phyloP scores from a whole-genome alignment of 768 basidiomycete species.

The Podaxis rugospora region DNA sequence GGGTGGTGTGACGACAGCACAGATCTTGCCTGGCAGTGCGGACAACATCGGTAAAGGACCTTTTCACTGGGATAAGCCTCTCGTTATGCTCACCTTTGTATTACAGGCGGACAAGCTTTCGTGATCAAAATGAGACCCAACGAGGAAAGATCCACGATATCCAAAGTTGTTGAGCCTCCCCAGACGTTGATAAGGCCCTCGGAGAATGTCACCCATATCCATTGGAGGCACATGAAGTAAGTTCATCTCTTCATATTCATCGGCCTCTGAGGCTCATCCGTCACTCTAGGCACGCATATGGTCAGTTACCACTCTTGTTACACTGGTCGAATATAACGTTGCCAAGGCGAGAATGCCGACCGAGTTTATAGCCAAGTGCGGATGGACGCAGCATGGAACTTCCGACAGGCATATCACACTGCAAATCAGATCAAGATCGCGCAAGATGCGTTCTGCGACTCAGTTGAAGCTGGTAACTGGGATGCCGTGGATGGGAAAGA shows the following conservation, averaged over 20 bases:
- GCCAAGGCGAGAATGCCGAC: conserved; percentile 53
- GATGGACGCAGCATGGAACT: conserved; percentile 65
- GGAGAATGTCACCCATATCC: conserved; percentile 28
- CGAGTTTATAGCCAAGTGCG: conserved; percentile 42
- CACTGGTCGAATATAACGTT: neutral
- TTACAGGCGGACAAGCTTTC: conserved; percentile 70
- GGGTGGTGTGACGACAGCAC: conserved; percentile 71
- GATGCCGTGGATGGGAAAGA: conserved; percentile 25
- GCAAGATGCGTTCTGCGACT: conserved; percentile 65
- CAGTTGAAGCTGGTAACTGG: conserved; percentile 43
- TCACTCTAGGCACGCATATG: conserved; percentile 58
- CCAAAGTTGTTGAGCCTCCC: conserved; percentile 73
- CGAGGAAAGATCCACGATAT: conserved; percentile 58
- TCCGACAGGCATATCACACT: conserved; percentile 66
- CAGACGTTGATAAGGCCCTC: conserved; percentile 40
- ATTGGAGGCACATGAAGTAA: conserved; percentile 78
- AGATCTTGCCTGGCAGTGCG: conserved; percentile 70
- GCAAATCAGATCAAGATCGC: conserved; percentile 60
- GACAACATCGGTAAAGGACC: conserved; percentile 48
- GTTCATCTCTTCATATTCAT: conserved; percentile 7
- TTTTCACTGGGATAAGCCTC: neutral
- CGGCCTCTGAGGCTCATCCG: neutral
- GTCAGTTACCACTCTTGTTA: conserved; percentile 19
- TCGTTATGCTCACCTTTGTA: neutral
- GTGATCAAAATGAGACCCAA: conserved; percentile 75